Conservation (phyloP, 179 eudicot genomes). For the Carnegiea gigantea region DNA sequence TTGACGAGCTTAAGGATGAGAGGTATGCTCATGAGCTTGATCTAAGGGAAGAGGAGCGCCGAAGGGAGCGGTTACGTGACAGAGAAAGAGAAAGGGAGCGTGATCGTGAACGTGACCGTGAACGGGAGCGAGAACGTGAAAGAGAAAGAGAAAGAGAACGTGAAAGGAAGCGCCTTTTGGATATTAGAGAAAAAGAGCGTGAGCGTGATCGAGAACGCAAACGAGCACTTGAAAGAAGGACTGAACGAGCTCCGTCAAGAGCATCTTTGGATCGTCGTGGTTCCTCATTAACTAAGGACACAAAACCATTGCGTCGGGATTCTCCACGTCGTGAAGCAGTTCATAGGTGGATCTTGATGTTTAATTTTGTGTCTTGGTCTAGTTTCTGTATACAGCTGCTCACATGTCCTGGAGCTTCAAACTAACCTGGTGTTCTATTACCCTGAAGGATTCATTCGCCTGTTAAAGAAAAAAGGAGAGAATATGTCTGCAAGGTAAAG, state of each 20-base stretch:
- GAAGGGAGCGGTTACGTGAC: constrained; percentile 58
- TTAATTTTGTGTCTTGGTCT: constrained; percentile 53
- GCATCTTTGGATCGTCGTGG: constrained; percentile 70
- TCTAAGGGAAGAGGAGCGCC: constrained; percentile 76
- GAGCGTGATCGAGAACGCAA: constrained; percentile 55
- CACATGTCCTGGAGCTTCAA: constrained; percentile 45
- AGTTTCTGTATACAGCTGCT: constrained; percentile 62
- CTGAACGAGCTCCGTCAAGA: constrained; percentile 71
- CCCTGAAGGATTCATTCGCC: constrained; percentile 99
- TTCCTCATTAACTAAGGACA: constrained; percentile 61
- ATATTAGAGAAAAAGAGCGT: constrained; percentile 51
- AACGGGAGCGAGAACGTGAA: constrained; percentile 40
- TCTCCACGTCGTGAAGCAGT: constrained; percentile 81
- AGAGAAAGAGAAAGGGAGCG: constrained; percentile 63
- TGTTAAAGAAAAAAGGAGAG: constrained; percentile 90
- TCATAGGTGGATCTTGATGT: constrained; percentile 84
- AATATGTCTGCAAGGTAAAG: constrained; percentile 98
- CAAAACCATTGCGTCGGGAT: constrained; percentile 55
- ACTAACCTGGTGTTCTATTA: constrained; percentile 89
- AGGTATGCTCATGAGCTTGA: constrained; percentile 65
- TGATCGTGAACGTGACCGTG: constrained; percentile 28
- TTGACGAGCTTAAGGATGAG: constrained; percentile 67
- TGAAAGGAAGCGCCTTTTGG: constrained; percentile 35
- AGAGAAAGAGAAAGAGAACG: constrained; percentile 41
- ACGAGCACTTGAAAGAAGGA: constrained; percentile 55